Conservation (phyloP, 257 asterid genomes). For the Ilex asprella region DNA sequence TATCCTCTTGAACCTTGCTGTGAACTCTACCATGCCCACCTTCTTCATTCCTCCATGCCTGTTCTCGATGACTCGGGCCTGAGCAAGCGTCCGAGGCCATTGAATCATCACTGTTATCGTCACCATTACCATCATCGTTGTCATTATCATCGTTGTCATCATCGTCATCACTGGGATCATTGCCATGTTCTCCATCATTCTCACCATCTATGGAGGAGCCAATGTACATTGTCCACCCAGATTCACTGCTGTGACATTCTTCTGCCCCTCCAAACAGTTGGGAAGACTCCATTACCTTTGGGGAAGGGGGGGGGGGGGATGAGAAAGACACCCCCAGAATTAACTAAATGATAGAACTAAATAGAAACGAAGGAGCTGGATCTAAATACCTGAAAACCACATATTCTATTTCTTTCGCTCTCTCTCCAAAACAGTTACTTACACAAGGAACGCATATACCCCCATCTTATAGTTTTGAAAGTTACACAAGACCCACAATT, state of each 20-base stretch:
- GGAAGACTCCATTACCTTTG: constrained; percentile 23
- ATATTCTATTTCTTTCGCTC: constrained; percentile 3
- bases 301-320: no score
- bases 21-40: neutral
- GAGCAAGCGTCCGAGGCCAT: constrained; percentile 46
- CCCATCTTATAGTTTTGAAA: constrained; percentile 24
- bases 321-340: neutral
- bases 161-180: neutral
- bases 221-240: constrained; percentile 50
- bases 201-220: constrained; percentile 24
- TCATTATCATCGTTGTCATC: constrained; percentile 6
- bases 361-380: constrained; percentile 5
- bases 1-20: constrained; percentile 2
- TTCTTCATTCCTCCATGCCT: constrained; percentile 2
- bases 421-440: constrained; percentile 21
- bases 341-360: no score
- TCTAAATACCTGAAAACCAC: constrained; percentile 21
- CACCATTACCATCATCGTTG: neutral
- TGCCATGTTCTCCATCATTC: constrained; percentile 5
- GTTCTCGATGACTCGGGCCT: constrained; percentile 24
- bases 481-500: constrained; percentile 10
- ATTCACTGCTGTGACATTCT: constrained; percentile 43
- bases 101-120: constrained; percentile 31
- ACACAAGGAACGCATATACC: constrained; percentile 23
- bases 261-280: constrained; percentile 24